Base-by-base conservation (phyloP, 2,329 filamentous ascomycete genomes). In the Diaporthe sp. region DNA sequence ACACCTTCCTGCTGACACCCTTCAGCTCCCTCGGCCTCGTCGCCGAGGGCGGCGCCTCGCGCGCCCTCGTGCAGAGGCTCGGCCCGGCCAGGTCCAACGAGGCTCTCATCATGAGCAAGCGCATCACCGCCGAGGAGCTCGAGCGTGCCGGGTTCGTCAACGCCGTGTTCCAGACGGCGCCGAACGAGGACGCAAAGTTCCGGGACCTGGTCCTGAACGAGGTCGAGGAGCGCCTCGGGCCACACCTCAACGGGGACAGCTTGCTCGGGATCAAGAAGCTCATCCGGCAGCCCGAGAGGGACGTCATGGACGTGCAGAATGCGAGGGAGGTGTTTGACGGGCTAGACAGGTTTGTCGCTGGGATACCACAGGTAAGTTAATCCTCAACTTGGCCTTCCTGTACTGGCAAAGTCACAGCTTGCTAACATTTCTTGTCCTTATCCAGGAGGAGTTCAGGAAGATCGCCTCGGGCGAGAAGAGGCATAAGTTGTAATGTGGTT, bases 21-120 rank as follows among this genome's bases (percentile, higher is more conserved):
- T 98, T 98, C 85, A 93, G 93, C 6, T 96, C 94, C 1, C 89
- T 98, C 1, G 96, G 97, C 1, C 90, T 99, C 1, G 96, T 98
- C 0, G 90, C 95, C 73, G 97, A 98, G 86, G 97, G 96, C 55
- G 95, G 93, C 62, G 92, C 95, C 0, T 95, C 92, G 22, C 87
- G 92, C 73, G 95, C 93, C 0, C 93, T 98, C 74, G 94, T 97
- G 19, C 90, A 93, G 80, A 88, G 96, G 0, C 88, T 98, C 34
- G 97, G 97, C 1, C 89, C 95, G 69, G 87, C 90, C 75, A 94
- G 94, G 82, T 96, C 95, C 13, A 98, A 97, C 81, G 97, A 98
- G 88, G 96, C 97, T 17, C 89, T 98, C 17, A 92, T 99, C 79
- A 97, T 98, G 93, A 95, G 94, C 80, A 94, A 94, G 84, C 89